These are phyloP conservation scores for Hanseniaspora uvarum DNA, from an alignment of 1,139 yeast species.

Conservation along the genomic window DNA sequence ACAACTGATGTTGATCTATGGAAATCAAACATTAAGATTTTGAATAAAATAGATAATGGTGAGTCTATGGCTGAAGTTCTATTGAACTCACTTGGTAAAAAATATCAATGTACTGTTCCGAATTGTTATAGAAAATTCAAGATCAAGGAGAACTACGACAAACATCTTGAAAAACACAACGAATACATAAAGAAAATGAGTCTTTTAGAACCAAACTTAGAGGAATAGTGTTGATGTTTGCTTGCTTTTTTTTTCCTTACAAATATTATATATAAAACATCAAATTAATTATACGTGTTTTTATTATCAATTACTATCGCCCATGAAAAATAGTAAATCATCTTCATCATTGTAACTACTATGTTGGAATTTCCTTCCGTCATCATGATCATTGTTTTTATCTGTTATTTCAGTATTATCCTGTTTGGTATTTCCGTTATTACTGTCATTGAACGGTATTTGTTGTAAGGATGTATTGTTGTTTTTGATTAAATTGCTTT, in stretches of 20 bases:
- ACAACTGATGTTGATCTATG: conserved; percentile 20
- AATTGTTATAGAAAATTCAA: conserved; percentile 31
- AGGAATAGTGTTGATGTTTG: neutral
- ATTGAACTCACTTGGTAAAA: conserved; percentile 30
- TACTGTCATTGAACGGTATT: neutral
- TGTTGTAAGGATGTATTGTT: neutral
- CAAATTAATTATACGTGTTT: neutral
- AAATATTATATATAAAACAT: neutral
- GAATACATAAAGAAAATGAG: conserved; percentile 29
- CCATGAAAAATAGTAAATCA: conserved; percentile 77
- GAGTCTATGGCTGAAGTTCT: conserved; percentile 25
- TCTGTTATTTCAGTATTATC: conserved; percentile 16
- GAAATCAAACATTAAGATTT: conserved; percentile 20
- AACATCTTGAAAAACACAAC: conserved; percentile 30
- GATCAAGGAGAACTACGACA: conserved; percentile 28
- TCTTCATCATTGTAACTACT: conserved; percentile 55
- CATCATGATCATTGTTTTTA: neutral
- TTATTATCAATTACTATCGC: conserved; percentile 53
- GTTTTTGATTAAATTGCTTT: conserved; percentile 21
- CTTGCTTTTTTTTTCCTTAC: neutral
- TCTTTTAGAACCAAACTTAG: conserved; percentile 10
- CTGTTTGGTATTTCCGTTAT: conserved; percentile 19
- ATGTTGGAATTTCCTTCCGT: neutral
- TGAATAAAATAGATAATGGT: conserved; percentile 23
- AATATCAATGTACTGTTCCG: conserved; percentile 26